Conservation (phyloP, 1,139 yeast genomes). For the Meyerozyma athensensis region DNA sequence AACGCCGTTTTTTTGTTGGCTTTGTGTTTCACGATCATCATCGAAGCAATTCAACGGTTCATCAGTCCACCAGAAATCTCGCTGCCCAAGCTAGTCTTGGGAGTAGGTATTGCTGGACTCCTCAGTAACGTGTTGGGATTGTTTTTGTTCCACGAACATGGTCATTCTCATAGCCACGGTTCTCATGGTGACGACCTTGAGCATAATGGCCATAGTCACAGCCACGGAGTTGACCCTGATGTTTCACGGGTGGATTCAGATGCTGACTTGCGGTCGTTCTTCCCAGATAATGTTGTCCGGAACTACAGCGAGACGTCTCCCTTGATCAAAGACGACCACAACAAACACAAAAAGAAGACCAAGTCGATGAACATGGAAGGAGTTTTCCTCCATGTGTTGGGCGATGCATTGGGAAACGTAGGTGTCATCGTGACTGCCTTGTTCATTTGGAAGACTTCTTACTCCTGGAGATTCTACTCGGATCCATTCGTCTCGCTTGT, state of each 20-base stretch:
- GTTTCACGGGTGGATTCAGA: constrained; percentile 15
- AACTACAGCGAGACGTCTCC: constrained; percentile 29
- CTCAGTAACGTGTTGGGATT: constrained; percentile 79
- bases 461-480: constrained; percentile 77
- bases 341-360: constrained; percentile 22
- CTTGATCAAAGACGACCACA: constrained; percentile 17
- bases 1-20: constrained; percentile 93
- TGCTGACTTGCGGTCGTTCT: constrained; percentile 28
- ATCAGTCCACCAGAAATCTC: constrained; percentile 73
- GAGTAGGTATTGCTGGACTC: constrained; percentile 82
- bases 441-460: constrained; percentile 91
- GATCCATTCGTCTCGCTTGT: constrained; percentile 85
- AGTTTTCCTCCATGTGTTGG: constrained; percentile 88
- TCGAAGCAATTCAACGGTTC: constrained; percentile 90
- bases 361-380: constrained; percentile 95
- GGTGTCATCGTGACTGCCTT: constrained; percentile 90
- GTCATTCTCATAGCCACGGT: constrained; percentile 57
- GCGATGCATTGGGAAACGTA: constrained; percentile 92
- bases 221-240: constrained; percentile 16
- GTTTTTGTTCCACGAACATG: constrained; percentile 87
- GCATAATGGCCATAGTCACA: constrained; percentile 15
- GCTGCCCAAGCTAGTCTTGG: constrained; percentile 73
- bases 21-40: constrained; percentile 82
- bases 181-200: constrained; percentile 7
- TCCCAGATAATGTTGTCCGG: constrained; percentile 38